Evolutionary conservation across 2,329 filamentous ascomycete genomes (phyloP), one percentile per base, ranked within the genome.

Genomic region (Botrytis tulipae): DNA sequence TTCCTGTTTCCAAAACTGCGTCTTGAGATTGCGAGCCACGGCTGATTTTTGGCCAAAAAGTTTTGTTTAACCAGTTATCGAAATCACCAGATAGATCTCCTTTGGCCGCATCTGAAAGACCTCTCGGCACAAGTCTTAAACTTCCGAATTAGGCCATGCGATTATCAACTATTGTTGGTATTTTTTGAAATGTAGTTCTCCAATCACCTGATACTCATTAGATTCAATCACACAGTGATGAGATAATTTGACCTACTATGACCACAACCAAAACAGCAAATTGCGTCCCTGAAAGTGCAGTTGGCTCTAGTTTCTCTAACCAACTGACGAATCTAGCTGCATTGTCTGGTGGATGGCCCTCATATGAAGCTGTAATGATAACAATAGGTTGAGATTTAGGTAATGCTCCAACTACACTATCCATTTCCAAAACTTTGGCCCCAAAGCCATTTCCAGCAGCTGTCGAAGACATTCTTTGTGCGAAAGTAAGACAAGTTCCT

Each of bases 201-300:
- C 88, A 90, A 76, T 91, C 88, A 20, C 46, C 46, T 51, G 22
- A 25, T 51, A 51, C 46, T 6, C 22, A 10, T 51, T 51, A 51
- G 46, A 14, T 51, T 25, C 9, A 51, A 12, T 1, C 3, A 25
- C 4, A 25, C 22, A 48, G 32, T 20, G 80, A 16, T n/a, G 77
- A 62, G 87, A 80, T 20, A 83, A 70, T 46, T 20, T 25, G 25
- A 74, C 71, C 70, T 57, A 75, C 75, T 82, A 78, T 88, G 84
- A 1, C 91, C 92, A 71, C 90, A 91, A 3, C 91, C 92, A 79
- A 92, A 94, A 93, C 88, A 1, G 91, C 87, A 78, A 90, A 94
- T 1, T 86, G 83, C 0, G 91, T 86, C 18, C 85, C 86, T 18
- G 88, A 83, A 29, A 92, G 80, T 25, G 48, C 22, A 70, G 86